These are phyloP conservation scores for Dendrobium chrysotoxum DNA, from an alignment of 106 monocot genomes.

Conservation along the genomic window DNA sequence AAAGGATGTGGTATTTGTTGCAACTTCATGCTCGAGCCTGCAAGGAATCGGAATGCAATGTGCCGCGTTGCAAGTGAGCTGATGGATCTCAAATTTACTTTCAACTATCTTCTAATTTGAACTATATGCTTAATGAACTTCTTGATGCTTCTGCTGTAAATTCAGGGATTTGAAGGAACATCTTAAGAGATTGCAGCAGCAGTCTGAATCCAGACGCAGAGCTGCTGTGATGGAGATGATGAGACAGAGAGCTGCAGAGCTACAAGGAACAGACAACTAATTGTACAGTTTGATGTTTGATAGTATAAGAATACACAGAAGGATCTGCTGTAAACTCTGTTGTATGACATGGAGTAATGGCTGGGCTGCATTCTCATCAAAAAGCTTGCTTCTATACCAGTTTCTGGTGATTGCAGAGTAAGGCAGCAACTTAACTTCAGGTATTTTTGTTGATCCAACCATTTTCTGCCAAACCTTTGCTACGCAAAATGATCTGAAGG, in stretches of 20 bases:
- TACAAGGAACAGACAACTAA: conserved; percentile 41
- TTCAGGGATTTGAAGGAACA: conserved; percentile 92
- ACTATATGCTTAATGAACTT: not conserved
- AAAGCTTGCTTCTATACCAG: not conserved
- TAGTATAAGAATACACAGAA: not conserved
- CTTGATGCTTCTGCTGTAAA: not conserved
- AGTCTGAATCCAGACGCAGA: conserved; percentile 87
- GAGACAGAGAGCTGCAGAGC: conserved; percentile 88
- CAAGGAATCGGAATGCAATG: conserved; percentile 61
- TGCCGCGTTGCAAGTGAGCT: conserved; percentile 70
- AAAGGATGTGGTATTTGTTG: conserved; percentile 85
- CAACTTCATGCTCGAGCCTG: conserved; percentile 83
- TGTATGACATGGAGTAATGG: no score
- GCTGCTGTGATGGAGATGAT: conserved; percentile 99
- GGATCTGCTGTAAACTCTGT: not conserved
- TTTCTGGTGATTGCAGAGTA: not conserved
- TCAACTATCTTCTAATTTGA: not conserved
- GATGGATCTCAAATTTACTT: not conserved
- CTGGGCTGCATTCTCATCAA: not conserved
- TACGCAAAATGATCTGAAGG: no score
- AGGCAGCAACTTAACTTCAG: not conserved
- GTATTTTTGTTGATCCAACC: no score
- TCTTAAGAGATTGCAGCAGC: conserved; percentile 78
- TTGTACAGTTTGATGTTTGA: conserved; percentile 9
- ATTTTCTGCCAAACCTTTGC: no score